These are phyloP conservation scores for Jaapia argillacea DNA, from an alignment of 768 basidiomycete species.

Conservation along the genomic window DNA sequence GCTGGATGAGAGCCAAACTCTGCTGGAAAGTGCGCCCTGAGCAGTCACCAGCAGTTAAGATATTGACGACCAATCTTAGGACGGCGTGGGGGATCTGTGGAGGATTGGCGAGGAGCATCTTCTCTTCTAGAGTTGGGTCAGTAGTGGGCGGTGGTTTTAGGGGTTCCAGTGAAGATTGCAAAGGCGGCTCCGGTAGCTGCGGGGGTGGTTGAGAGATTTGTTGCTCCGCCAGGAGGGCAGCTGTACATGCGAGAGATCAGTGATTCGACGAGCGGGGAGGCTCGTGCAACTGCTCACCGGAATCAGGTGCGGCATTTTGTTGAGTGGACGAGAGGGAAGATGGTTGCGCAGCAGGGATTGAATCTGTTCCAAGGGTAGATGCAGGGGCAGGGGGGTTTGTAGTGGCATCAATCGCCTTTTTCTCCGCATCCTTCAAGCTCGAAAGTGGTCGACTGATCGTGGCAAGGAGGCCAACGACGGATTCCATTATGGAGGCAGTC, in stretches of 20 bases:
- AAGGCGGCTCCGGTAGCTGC: constrained; percentile 6
- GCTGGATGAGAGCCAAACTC: constrained; percentile 84
- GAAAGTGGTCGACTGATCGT: constrained; percentile 80
- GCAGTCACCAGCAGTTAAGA: constrained; percentile 95
- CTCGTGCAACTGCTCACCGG: too few species aligned
- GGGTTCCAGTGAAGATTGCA: constrained; percentile 13
- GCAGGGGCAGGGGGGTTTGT: too few species aligned
- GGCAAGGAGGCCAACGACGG: constrained; percentile 79
- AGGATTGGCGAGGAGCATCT: constrained; percentile 52
- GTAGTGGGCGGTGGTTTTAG: constrained; percentile 7
- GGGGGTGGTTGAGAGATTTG: too few species aligned
- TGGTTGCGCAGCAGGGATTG: too few species aligned
- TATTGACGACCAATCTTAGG: constrained; percentile 91
- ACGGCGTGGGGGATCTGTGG: constrained; percentile 81
- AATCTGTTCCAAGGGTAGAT: too few species aligned
- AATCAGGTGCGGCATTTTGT: too few species aligned
- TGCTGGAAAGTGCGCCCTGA: constrained; percentile 94
- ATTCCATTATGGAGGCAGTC: constrained; percentile 88
- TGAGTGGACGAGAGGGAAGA: too few species aligned
- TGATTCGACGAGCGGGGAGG: constrained; percentile 3
- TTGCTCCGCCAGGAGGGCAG: too few species aligned
- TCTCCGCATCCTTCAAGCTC: constrained; percentile 43
- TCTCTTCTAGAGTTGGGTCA: constrained; percentile 22
- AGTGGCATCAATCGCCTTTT: constrained; percentile 22
- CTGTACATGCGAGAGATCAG: too few species aligned